Base-by-base conservation (phyloP, 768 basidiomycete species). In the Phaffia tasmanica region DNA sequence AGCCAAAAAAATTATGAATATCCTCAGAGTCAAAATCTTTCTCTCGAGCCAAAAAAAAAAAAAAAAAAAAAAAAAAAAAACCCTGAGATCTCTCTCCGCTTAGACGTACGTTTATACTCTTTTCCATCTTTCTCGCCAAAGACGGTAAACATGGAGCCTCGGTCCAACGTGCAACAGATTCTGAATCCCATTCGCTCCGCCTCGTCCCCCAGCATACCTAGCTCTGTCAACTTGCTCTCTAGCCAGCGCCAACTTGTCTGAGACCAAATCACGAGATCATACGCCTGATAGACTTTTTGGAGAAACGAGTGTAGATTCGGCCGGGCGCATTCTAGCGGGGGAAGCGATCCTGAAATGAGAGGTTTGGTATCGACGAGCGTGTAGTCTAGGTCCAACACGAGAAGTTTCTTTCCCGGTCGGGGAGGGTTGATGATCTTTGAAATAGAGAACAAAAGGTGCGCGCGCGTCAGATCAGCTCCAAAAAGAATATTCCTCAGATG, bases 181-280 rank as follows among this genome's bases (percentile, higher is more conserved):
- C 73, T 51, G 58, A 63, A 72, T 11, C 23, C 72, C 51, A 56
- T 71, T 65, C 81, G 83, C 70, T 80, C 79, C 60, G 80, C 78
- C 0, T 83, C 81, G 18, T 68, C 69, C 15, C 89, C 89, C 21
- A 91, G 76, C 84, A 92, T 89, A 21, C 84, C 88, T 11, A 92
- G 80, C 75, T 92, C 90, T 16, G 88, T 84, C 9, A 94, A 79
- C 75, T 91, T 93, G 19, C 84, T 83, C 78, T 91, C 89, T 21
- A 91, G 79, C 89, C 89, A 91, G 59, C 88, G 80, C 89, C 89
- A 91, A 70, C 83, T 85, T 3, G 89, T 91, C 73, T 89, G 87
- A 0, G 84, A 86, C 89, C 90, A 93, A 69, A 93, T 86, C 71
- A 86, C 87, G 69, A 94, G 87, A 71, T 94, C 89, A 74, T 93